Percentiles rank a stretch among this genome's conserved stretches.
Evolutionary conservation across 768 basidiomycete species (phyloP).

Genomic region (Psilocybe cyanescens): DNA sequence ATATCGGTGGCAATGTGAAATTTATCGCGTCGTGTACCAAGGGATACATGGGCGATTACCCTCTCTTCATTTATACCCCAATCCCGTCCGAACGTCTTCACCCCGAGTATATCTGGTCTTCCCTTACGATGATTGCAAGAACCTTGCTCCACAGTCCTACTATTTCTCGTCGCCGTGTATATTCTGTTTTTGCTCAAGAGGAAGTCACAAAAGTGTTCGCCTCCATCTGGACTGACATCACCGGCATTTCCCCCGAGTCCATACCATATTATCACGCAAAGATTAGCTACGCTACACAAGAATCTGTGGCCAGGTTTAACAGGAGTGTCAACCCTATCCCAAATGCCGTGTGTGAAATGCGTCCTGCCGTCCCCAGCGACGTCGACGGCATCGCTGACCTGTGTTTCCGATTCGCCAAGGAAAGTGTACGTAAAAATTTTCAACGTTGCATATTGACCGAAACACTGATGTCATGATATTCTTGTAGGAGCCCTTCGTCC

Average conservation of each 20-base stretch:
- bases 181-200: constrained; percentile 67
- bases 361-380: constrained; percentile 46
- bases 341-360: constrained; percentile 35
- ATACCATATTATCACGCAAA: constrained; percentile 67
- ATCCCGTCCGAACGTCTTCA: constrained; percentile 43
- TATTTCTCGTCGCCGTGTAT: constrained; percentile 37
- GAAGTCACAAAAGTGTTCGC: constrained; percentile 50
- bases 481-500: constrained; percentile 56
- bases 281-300: constrained; percentile 55
- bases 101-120: constrained; percentile 36
- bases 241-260: constrained; percentile 36
- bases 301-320: constrained; percentile 34
- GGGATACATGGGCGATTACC: constrained; percentile 60
- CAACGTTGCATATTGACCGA: background rate
- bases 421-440: constrained; percentile 49
- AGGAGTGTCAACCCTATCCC: constrained; percentile 15
- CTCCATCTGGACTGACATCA: constrained; percentile 48
- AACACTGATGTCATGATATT: constrained; percentile 6
- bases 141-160: constrained; percentile 39
- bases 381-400: constrained; percentile 44
- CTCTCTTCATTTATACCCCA: constrained; percentile 64
- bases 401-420: constrained; percentile 58
- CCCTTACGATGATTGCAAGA: constrained; percentile 45
- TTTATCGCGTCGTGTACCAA: constrained; percentile 65
- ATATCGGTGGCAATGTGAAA: constrained; percentile 33